A percentile compares a stretch with the other conserved stretches of the same genome.
phyloP scores from a whole-genome alignment of 257 asterid species.

The Nicotiana benthamiana region DNA sequence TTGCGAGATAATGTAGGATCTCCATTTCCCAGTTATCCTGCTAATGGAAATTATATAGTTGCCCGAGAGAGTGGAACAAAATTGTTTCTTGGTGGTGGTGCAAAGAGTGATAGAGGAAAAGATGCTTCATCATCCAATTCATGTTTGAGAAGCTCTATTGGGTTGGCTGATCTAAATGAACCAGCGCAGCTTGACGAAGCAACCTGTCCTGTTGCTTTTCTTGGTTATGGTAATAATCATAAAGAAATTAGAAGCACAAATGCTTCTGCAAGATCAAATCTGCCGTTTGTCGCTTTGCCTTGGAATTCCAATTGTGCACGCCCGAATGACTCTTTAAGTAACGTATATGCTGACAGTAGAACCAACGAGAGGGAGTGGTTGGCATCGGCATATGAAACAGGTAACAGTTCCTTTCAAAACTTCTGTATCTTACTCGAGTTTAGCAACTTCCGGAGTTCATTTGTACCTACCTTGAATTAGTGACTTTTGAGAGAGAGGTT shows the following conservation, averaged over 20 bases:
- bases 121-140: slow-evolving; percentile 40
- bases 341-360: slow-evolving; percentile 33
- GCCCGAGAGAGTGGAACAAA: slow-evolving; percentile 20
- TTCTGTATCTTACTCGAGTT: neutral
- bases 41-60: slow-evolving; percentile 24
- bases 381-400: slow-evolving; percentile 45
- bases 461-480: neutral
- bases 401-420: slow-evolving; percentile 19
- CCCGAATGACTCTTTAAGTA: slow-evolving; percentile 22
- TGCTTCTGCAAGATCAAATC: slow-evolving; percentile 30
- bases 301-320: slow-evolving; percentile 17
- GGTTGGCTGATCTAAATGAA: slow-evolving; percentile 81
- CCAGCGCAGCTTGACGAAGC: slow-evolving; percentile 59
- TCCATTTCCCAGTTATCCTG: slow-evolving; percentile 21
- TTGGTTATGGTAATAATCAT: slow-evolving; percentile 32
- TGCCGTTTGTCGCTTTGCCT: slow-evolving; percentile 27
- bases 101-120: slow-evolving; percentile 14
- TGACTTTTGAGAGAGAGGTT: neutral
- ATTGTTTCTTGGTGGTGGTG: slow-evolving; percentile 17
- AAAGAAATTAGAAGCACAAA: slow-evolving; percentile 32
- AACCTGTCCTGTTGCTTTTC: slow-evolving; percentile 38
- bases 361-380: slow-evolving; percentile 41
- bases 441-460: neutral
- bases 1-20: slow-evolving; percentile 23
- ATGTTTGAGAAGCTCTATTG: slow-evolving; percentile 28